Base-by-base conservation (phyloP, 331 rosid species). In the Phaseolus coccineus region DNA sequence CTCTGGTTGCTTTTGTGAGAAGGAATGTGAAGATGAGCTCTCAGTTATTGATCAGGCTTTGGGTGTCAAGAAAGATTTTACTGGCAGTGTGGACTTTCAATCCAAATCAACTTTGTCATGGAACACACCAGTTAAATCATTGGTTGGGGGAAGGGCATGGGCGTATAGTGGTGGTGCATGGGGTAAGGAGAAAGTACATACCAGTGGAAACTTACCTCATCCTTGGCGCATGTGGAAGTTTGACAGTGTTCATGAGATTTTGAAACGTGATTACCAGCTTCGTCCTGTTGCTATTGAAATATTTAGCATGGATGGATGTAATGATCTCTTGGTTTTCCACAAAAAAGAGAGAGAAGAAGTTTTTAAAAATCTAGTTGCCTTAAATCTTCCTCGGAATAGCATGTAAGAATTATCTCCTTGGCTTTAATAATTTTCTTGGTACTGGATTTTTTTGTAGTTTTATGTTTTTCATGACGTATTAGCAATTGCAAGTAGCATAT, bases 281-380 rank as follows among this genome's bases (percentile, higher is more conserved):
- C 99, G 99, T 74, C 99, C 99, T 59, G 99, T 96, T 71, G 99
- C 99, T 84, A 74, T 96, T 75, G 99, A 96, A 87, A 93, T 96
- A 81, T 96, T 96, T 89, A 96, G 99, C 90, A 96, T 96, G 98
- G 99, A 96, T 87, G 99, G 99, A 73, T 96, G 94, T 74, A 96
- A 96, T 80, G 99, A 96, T 89, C 97, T 96, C 76, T 87, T 96
- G 85, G 97, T 96, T 62, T 96, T 96, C 89, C 99, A 96, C 90
- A 96, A 96, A 88, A 96, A 87, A 74, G 99, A 96, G 86, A 90
- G 99, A 80, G 99, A 96, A 74, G 99, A 93, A 74, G 98, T 96
- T 74, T 96, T 96, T 82, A 96, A 87, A 87, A 90, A 93, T 84
- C 86, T 96, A 12, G 84, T 91, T 72, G 94, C 99, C 82, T 89